These are phyloP conservation scores for Plicaturopsis crispa DNA, from an alignment of 768 basidiomycete genomes.

Conservation along the genomic window DNA sequence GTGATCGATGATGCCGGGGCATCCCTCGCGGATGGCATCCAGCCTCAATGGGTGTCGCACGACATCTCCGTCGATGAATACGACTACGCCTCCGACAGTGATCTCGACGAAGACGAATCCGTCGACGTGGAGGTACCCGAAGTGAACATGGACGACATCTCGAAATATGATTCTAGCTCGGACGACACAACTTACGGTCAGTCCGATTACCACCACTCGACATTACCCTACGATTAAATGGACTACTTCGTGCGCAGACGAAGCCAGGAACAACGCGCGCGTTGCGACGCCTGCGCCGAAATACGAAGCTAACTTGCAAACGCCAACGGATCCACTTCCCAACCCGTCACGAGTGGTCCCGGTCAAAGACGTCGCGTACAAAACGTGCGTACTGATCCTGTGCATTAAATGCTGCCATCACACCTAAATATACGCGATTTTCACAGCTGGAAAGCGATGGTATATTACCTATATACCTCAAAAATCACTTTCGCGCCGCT, in stretches of 20 bases:
- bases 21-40: too few species aligned
- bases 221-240: neutral
- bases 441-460: slow-evolving; percentile 8
- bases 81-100: slow-evolving; percentile 9
- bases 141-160: too few species aligned
- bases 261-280: neutral
- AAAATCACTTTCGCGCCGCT: neutral
- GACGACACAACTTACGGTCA: too few species aligned
- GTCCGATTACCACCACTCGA: neutral
- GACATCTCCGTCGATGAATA: slow-evolving; percentile 2
- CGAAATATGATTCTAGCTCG: neutral
- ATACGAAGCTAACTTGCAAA: too few species aligned
- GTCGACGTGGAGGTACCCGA: neutral
- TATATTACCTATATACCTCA: slow-evolving; percentile 13
- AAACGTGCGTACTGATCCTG: too few species aligned
- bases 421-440: neutral
- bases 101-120: neutral
- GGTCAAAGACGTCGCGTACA: neutral
- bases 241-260: neutral
- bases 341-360: neutral
- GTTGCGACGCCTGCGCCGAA: neutral
- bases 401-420: neutral
- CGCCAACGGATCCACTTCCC: too few species aligned
- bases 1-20: too few species aligned
- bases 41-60: neutral